These are phyloP conservation scores for Crithidia bombi DNA, from an alignment of 208 protist genomes.

Conservation along the genomic window DNA sequence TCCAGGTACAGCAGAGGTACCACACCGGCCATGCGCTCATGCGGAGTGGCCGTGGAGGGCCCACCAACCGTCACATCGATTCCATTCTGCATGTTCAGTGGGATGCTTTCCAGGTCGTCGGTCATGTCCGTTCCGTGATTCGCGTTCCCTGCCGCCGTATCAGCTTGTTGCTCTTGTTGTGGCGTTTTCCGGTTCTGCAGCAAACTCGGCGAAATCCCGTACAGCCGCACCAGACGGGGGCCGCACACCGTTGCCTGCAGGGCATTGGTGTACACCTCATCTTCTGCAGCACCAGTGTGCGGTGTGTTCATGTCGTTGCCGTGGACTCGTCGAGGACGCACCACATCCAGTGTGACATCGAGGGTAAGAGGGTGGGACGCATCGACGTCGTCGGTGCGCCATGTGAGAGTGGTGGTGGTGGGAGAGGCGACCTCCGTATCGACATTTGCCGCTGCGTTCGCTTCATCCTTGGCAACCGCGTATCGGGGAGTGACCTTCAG, in stretches of 20 bases:
- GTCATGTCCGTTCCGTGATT: not conserved
- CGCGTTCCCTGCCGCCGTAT: not conserved
- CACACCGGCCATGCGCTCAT: slow-evolving; percentile 7
- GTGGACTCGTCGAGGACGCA: slow-evolving; percentile 4
- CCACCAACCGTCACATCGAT: slow-evolving; percentile 30
- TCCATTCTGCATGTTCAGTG: slow-evolving; percentile 20
- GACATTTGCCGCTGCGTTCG: not conserved
- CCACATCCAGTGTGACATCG: slow-evolving; percentile 21
- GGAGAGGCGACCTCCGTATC: not conserved
- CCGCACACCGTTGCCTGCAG: slow-evolving; percentile 30
- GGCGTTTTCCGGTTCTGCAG: not conserved
- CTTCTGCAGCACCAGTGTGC: not conserved
- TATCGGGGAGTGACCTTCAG: not conserved
- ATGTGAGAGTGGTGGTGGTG: slow-evolving; percentile 9
- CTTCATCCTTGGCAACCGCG: not conserved
- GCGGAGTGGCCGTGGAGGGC: not conserved
- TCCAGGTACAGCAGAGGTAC: slow-evolving; percentile 36
- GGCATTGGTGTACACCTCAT: slow-evolving; percentile 12
- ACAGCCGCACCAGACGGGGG: slow-evolving; percentile 19
- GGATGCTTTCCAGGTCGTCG: slow-evolving; percentile 7
- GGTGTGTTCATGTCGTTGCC: not conserved
- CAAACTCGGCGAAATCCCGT: slow-evolving; percentile 14
- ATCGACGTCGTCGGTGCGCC: not conserved
- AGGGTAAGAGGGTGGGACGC: not conserved
- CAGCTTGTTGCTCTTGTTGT: not conserved